A percentile compares a stretch with the other conserved stretches of the same genome.
These are phyloP conservation scores for Salix dunnii DNA, from an alignment of 345 rosid genomes.

Conservation along the genomic window DNA sequence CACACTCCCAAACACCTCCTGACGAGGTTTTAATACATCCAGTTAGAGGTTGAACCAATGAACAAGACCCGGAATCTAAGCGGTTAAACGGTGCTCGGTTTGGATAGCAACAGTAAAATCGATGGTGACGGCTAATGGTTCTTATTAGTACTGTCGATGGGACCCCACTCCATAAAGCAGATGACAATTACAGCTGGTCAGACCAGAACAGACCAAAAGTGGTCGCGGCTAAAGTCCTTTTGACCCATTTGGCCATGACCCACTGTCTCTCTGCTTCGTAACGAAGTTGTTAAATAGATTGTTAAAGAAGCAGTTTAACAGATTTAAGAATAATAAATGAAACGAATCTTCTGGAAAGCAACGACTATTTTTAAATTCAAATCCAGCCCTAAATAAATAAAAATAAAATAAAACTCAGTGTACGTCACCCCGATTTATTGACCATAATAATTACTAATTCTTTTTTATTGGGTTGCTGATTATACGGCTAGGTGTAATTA, in stretches of 20 bases:
- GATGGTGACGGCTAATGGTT: too few species aligned
- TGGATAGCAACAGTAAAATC: too few species aligned
- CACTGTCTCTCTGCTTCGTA: not conserved
- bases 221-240: not conserved
- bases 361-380: not conserved
- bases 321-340: not conserved
- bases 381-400: too few species aligned
- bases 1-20: too few species aligned
- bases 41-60: too few species aligned
- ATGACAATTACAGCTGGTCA: not conserved
- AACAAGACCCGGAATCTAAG: too few species aligned
- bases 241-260: not conserved
- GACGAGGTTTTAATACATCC: too few species aligned
- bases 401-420: too few species aligned
- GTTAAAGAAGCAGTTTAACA: not conserved
- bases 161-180: not conserved
- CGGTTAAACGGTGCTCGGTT: too few species aligned
- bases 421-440: not conserved
- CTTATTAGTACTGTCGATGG: too few species aligned
- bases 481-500: not conserved
- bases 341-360: not conserved
- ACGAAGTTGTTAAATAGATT: not conserved
- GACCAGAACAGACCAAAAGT: not conserved
- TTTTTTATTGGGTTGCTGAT: not conserved
- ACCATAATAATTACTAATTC: not conserved